These are phyloP conservation scores for Cutaneotrichosporon curvatum DNA, from an alignment of 1,284 basidiomycete species.

Conservation along the genomic window DNA sequence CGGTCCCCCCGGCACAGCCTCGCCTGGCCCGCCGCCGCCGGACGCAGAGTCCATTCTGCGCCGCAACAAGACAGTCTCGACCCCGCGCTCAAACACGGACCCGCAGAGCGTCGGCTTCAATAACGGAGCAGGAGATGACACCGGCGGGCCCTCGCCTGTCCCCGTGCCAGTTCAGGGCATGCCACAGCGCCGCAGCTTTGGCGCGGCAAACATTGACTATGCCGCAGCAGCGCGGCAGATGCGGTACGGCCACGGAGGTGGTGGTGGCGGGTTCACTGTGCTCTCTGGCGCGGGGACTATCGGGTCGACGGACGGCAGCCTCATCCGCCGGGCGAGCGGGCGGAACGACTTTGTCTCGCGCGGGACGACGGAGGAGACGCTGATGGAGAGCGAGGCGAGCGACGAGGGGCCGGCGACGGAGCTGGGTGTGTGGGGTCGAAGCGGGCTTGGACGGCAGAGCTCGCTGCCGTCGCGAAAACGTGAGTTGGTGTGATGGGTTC, in stretches of 20 bases:
- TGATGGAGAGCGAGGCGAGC: slow-evolving; percentile 22
- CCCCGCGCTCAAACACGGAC: neutral
- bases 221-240: neutral
- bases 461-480: slow-evolving; percentile 36
- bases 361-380: slow-evolving; percentile 23
- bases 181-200: slow-evolving; percentile 10
- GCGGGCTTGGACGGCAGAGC: slow-evolving; percentile 36
- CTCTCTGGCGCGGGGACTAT: slow-evolving; percentile 4
- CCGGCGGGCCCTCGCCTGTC: neutral
- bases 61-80: slow-evolving; percentile 35
- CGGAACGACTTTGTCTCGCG: slow-evolving; percentile 16
- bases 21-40: slow-evolving; percentile 26
- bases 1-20: slow-evolving; percentile 25
- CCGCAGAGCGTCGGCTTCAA: no score
- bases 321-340: slow-evolving; percentile 20
- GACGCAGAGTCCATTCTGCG: slow-evolving; percentile 31
- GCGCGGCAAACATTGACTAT: slow-evolving; percentile 1
- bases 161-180: no score
- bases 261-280: neutral
- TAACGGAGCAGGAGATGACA: neutral
- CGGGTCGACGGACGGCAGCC: slow-evolving; percentile 3
- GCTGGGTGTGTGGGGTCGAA: slow-evolving; percentile 25
- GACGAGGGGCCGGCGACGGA: slow-evolving; percentile 23
- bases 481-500: slow-evolving; percentile 20
- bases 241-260: neutral